A percentile compares a stretch with the other conserved stretches of the same genome.
These are phyloP conservation scores for Knoxdaviesia capensis DNA, from an alignment of 2,329 filamentous ascomycete species.

Conservation along the genomic window DNA sequence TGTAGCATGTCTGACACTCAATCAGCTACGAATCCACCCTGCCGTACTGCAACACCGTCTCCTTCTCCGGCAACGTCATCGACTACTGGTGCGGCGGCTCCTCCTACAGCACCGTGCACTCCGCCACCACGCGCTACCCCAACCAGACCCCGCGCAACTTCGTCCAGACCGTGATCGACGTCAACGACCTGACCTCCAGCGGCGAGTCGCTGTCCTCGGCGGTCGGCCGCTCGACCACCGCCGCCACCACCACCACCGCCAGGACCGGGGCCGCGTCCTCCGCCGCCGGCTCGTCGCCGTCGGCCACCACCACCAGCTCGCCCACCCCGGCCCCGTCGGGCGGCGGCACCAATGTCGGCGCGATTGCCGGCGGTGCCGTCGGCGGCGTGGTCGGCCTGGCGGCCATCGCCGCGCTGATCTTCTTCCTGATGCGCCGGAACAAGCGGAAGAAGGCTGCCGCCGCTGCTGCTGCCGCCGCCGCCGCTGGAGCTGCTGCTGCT, in stretches of 20 bases:
- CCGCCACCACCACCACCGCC: background rate
- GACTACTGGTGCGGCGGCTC: conserved; percentile 23
- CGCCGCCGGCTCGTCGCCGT: conserved; percentile 2
- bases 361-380: conserved; percentile 18
- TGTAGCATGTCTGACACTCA: conserved; percentile 5
- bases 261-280: too few species aligned
- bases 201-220: background rate
- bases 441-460: conserved; percentile 9
- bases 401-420: conserved; percentile 10
- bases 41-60: conserved; percentile 24
- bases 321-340: too few species aligned
- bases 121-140: conserved; percentile 18
- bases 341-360: conserved; percentile 13
- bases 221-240: conserved; percentile 1
- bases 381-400: conserved; percentile 15
- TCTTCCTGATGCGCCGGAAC: conserved; percentile 12
- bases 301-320: too few species aligned
- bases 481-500: background rate
- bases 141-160: conserved; percentile 16
- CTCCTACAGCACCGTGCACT: conserved; percentile 13
- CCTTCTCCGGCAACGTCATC: conserved; percentile 17
- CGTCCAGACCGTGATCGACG: conserved; percentile 4
- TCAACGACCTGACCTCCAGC: conserved; percentile 7
- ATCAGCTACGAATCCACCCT: conserved; percentile 15
- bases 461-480: conserved; percentile 1